A percentile compares a stretch with the other conserved stretches of the same genome.
Evolutionary conservation across 179 eudicot species (phyloP).

Genomic region (Silene coronaria): DNA sequence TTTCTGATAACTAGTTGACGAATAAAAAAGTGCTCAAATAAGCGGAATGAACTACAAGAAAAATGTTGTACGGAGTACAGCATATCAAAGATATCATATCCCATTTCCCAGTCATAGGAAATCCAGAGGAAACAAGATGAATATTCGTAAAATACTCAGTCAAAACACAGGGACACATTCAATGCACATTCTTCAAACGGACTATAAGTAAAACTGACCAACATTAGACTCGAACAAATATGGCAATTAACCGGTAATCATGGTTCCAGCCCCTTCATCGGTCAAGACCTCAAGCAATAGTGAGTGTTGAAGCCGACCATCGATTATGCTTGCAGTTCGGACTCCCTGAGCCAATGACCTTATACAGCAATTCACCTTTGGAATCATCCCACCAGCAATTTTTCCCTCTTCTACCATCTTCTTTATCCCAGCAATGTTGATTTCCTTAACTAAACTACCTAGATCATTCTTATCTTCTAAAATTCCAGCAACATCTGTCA

Average conservation of each 20-base stretch:
- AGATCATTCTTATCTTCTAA: constrained; percentile 55
- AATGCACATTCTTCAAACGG: neutral
- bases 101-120: neutral
- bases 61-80: too few relatives aligned
- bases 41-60: too few relatives aligned
- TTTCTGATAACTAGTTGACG: too few relatives aligned
- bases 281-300: constrained; percentile 70
- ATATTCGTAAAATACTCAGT: neutral
- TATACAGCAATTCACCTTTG: constrained; percentile 80
- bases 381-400: constrained; percentile 91
- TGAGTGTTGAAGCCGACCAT: constrained; percentile 73
- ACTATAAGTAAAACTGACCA: neutral
- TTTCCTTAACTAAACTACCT: constrained; percentile 61
- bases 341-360: constrained; percentile 80
- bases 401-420: constrained; percentile 37
- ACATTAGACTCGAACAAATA: neutral
- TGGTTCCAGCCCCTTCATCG: constrained; percentile 15
- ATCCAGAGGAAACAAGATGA: neutral
- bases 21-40: too few relatives aligned
- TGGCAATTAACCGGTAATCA: neutral
- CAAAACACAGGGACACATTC: neutral
- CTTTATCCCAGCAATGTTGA: constrained; percentile 53
- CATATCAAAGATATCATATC: too few relatives aligned
- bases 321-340: constrained; percentile 75
- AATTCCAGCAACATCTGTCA: constrained; percentile 86